Conservation (phyloP, 2,329 filamentous ascomycete genomes). For the Pezicula neosporulosa region DNA sequence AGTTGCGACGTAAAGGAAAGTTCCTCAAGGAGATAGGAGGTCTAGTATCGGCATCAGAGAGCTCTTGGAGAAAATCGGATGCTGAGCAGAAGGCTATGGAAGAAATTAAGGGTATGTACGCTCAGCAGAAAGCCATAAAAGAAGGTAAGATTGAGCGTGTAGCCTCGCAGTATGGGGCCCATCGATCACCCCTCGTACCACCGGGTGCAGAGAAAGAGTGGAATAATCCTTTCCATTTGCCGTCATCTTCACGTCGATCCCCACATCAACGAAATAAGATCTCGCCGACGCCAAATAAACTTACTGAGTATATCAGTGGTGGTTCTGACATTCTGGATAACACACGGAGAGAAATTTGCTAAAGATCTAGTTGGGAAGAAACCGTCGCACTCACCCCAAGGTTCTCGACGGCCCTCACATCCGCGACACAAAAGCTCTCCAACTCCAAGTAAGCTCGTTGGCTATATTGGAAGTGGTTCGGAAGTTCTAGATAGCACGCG, state of each 20-base stretch:
- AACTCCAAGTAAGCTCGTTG: constrained; percentile 5
- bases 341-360: background rate
- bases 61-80: too few species aligned
- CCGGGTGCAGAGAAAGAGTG: background rate
- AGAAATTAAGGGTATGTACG: too few species aligned
- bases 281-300: constrained; percentile 3
- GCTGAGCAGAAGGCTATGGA: too few species aligned
- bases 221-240: background rate
- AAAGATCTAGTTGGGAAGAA: background rate
- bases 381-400: background rate
- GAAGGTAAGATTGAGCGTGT: constrained; percentile 11
- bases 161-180: background rate
- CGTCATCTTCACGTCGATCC: background rate
- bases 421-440: constrained; percentile 3
- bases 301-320: constrained; percentile 7
- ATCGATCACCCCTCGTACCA: too few species aligned
- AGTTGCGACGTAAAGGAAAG: too few species aligned
- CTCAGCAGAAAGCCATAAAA: constrained; percentile 2
- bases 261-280: constrained; percentile 2
- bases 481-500: constrained; percentile 11
- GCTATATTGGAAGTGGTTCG: constrained; percentile 7
- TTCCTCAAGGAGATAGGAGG: too few species aligned
- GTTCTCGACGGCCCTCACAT: background rate
- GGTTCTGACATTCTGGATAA: constrained; percentile 1
- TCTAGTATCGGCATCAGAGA: too few species aligned